A percentile compares a stretch with the other conserved stretches of the same genome.
Evolutionary conservation across 2,329 filamentous ascomycete species (phyloP).

Genomic region (Botrytis porri): DNA sequence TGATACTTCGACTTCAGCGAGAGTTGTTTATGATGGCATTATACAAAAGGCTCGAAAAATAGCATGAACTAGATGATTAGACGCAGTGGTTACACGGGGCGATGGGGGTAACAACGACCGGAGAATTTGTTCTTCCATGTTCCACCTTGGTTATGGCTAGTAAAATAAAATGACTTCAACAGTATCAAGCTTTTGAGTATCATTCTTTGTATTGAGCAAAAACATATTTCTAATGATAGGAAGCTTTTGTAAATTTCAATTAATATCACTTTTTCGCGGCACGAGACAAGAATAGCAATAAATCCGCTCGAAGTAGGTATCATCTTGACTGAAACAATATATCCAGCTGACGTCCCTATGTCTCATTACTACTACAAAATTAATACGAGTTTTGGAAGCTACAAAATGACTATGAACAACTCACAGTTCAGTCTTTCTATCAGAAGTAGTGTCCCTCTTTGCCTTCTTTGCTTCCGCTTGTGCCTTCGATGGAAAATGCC

Average conservation of each 20-base stretch:
- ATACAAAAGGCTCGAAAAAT: background rate
- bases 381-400: constrained; percentile 14
- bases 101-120: background rate
- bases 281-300: background rate
- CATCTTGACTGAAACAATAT: background rate
- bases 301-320: background rate
- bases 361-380: constrained; percentile 9
- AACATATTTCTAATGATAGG: background rate
- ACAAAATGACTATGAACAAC: constrained; percentile 27
- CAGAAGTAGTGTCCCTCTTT: constrained; percentile 23
- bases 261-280: background rate
- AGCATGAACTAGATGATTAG: background rate
- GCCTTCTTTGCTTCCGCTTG: constrained; percentile 20
- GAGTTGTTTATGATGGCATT: too few species aligned
- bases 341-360: background rate
- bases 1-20: background rate
- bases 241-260: background rate
- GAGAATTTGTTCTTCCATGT: background rate
- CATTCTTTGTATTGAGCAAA: background rate
- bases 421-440: constrained; percentile 37
- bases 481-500: constrained; percentile 31
- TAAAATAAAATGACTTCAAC: background rate
- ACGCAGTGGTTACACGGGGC: background rate
- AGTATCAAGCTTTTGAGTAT: background rate
- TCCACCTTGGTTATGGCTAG: background rate